Base-by-base conservation (phyloP, 2,329 filamentous ascomycete genomes). In the Fusarium oxysporum region DNA sequence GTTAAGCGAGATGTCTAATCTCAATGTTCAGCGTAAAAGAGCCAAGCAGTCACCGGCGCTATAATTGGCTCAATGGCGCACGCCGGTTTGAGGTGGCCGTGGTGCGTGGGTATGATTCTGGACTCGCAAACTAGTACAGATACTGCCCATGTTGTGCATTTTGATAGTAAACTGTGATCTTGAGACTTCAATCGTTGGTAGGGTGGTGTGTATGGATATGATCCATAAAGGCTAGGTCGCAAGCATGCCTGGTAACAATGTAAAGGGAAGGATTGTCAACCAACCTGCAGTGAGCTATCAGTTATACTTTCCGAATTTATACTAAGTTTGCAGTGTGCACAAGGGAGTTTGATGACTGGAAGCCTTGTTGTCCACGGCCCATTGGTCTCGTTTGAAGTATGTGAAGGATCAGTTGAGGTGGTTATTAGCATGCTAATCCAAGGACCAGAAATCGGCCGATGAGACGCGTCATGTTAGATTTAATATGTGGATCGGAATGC, bases 1-100 rank as follows among this genome's bases (percentile, higher is more conserved):
- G 21, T n/a, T 71, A 65, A 71, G 62, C 62, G 63, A 61, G n/a
- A 56, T 61, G 67, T 47, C 43, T 65, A 65, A 71, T 68, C 32
- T 61, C 50, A 43, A 62, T 53, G 51, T 35, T 57, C 16, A 33
- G 38, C 32, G 40, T 58, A 53, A 48, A 58, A 25, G 40, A 53
- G n/a, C 66, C 66, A 69, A 51, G 40, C 59, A 48, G 23, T 17
- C 44, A 51, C 16, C 38, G 53, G 50, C 35, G 40, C 32, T 44
- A 38, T 41, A 37, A 45, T 53, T 65, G 65, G 62, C 37, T 48
- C 41, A 35, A 61, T n/a, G 25, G 38, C 30, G 43, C 41, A 37
- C 37, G 43, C 32, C 45, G 44, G 23, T 41, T 59, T 28, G 45
- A 51, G n/a, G 53, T 28, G n/a, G 56, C 37, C 45, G 61, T 23